These are phyloP conservation scores for Nannizziopsis barbatae DNA, from an alignment of 2,329 filamentous ascomycete genomes.

Conservation along the genomic window DNA sequence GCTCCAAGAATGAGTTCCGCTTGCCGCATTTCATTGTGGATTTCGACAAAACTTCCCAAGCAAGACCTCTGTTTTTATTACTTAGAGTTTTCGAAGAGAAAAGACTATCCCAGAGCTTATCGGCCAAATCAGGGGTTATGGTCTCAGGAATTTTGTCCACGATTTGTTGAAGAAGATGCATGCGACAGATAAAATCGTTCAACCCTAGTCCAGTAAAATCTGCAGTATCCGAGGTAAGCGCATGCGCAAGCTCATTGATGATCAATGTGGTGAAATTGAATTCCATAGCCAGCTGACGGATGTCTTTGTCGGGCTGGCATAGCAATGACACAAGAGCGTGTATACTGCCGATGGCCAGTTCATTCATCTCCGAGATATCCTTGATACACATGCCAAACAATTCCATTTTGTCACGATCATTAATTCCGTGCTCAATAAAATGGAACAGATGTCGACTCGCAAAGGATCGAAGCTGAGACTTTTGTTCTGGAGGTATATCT, in stretches of 20 bases:
- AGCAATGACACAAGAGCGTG: conserved; percentile 47
- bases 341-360: conserved; percentile 60
- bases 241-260: conserved; percentile 53
- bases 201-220: conserved; percentile 30
- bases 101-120: conserved; percentile 59
- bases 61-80: conserved; percentile 50
- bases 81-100: conserved; percentile 54
- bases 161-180: conserved; percentile 49
- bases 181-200: conserved; percentile 37
- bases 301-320: conserved; percentile 38
- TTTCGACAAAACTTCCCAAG: conserved; percentile 56
- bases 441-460: conserved; percentile 51
- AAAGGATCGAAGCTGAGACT: conserved; percentile 53
- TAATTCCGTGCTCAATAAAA: conserved; percentile 48
- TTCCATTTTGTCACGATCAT: conserved; percentile 45
- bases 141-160: conserved; percentile 51
- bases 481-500: conserved; percentile 45
- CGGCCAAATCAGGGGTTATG: conserved; percentile 51
- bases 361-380: conserved; percentile 54
- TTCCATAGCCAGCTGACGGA: conserved; percentile 49
- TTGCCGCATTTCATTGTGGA: conserved; percentile 22
- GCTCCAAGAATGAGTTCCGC: conserved; percentile 34
- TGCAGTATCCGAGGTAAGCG: conserved; percentile 35
- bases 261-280: conserved; percentile 52
- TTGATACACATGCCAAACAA: conserved; percentile 57